Conservation (phyloP, 2,329 filamentous ascomycete species). For the Tolypocladium amazonense region DNA sequence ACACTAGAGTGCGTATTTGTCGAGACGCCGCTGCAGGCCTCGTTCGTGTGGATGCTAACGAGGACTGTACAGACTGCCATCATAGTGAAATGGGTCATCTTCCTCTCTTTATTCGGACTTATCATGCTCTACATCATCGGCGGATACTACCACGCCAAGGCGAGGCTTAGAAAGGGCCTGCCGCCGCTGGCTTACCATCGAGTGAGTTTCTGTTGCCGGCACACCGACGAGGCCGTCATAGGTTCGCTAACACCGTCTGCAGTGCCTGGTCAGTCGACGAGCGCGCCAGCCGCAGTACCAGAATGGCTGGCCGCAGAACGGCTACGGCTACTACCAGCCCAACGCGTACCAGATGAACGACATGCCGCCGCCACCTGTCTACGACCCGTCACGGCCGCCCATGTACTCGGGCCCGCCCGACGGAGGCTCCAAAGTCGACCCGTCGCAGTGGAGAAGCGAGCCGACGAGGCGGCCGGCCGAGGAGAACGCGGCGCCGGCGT, state of each 20-base stretch:
- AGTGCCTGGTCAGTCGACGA: slow-evolving; percentile 42
- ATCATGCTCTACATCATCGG: slow-evolving; percentile 53
- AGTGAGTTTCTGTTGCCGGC: slow-evolving; percentile 27
- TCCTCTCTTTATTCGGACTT: slow-evolving; percentile 48
- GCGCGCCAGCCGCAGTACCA: slow-evolving; percentile 7
- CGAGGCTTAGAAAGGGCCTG: slow-evolving; percentile 53
- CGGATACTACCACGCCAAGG: slow-evolving; percentile 61
- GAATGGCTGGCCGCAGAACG: slow-evolving; percentile 13
- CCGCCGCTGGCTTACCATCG: slow-evolving; percentile 60
- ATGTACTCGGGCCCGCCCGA: slow-evolving; percentile 39
- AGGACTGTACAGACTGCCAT: slow-evolving; percentile 38
- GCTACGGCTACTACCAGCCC: slow-evolving; percentile 10
- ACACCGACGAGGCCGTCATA: not conserved
- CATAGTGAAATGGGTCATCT: slow-evolving; percentile 62
- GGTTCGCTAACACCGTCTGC: not conserved
- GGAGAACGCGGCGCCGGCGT: slow-evolving; percentile 12
- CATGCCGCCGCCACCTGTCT: slow-evolving; percentile 45
- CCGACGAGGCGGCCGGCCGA: slow-evolving; percentile 13
- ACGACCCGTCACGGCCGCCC: slow-evolving; percentile 47
- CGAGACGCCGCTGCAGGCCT: not conserved
- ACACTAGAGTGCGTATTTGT: slow-evolving; percentile 13
- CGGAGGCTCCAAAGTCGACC: slow-evolving; percentile 42
- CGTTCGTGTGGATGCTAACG: not conserved
- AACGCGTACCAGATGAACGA: slow-evolving; percentile 36
- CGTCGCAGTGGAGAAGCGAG: slow-evolving; percentile 29